phyloP scores from a whole-genome alignment of 257 asterid genomes.

The Knoxia roxburghii region DNA sequence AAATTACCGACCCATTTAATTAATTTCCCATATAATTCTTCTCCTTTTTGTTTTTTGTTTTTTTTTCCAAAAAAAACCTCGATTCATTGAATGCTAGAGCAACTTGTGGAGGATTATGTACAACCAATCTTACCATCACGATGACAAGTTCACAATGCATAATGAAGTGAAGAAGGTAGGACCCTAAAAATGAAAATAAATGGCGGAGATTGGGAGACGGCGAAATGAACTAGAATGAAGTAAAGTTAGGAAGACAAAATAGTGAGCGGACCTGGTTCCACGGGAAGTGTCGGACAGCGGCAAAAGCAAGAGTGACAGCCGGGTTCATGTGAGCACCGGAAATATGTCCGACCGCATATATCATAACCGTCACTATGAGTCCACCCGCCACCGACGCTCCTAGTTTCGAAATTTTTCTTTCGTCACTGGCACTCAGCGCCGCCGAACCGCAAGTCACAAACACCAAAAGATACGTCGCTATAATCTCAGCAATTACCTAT shows the following conservation, averaged over 20 bases:
- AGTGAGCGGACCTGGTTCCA: slow-evolving; percentile 92
- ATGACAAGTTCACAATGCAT: too few relatives aligned
- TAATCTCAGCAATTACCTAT: slow-evolving; percentile 63
- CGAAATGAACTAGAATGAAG: too few relatives aligned
- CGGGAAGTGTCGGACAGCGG: slow-evolving; percentile 69
- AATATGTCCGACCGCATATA: slow-evolving; percentile 86
- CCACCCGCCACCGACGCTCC: slow-evolving; percentile 88
- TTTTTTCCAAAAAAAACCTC: too few relatives aligned
- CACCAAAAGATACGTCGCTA: slow-evolving; percentile 66
- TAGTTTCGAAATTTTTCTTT: slow-evolving; percentile 49
- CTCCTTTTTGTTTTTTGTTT: too few relatives aligned
- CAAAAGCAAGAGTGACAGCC: slow-evolving; percentile 80
- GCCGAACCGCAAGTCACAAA: slow-evolving; percentile 84
- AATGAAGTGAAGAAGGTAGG: not conserved
- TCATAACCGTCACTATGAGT: slow-evolving; percentile 81
- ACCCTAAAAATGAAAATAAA: not conserved
- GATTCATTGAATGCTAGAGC: too few relatives aligned
- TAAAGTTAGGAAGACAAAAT: not conserved
- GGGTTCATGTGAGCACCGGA: slow-evolving; percentile 97
- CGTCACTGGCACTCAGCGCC: slow-evolving; percentile 50
- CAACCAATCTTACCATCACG: too few relatives aligned
- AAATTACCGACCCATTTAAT: not conserved
- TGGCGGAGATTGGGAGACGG: too few relatives aligned
- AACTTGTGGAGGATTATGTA: too few relatives aligned
- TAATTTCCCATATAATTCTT: too few relatives aligned